These are phyloP conservation scores for Schizopora paradoxa DNA, from an alignment of 1,284 basidiomycete genomes.

Conservation along the genomic window DNA sequence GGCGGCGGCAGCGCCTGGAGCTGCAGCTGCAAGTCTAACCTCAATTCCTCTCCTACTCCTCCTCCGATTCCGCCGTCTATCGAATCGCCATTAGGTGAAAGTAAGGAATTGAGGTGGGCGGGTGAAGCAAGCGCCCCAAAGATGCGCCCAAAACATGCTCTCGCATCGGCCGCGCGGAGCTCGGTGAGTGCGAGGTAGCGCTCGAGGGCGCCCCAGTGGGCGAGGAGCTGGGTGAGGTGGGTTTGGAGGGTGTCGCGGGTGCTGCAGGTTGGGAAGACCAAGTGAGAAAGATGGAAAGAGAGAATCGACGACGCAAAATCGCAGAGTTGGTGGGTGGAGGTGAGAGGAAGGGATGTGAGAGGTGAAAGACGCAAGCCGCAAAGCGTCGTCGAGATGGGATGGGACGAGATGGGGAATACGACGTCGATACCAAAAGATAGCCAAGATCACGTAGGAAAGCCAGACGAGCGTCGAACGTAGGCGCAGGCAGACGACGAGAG, in stretches of 20 bases:
- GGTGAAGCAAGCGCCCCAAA: slow-evolving; percentile 34
- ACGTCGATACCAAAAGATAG: too few relatives aligned
- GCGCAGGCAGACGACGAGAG: too few relatives aligned
- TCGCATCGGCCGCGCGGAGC: slow-evolving; percentile 42
- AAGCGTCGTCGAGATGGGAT: too few relatives aligned
- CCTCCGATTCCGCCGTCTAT: too few relatives aligned
- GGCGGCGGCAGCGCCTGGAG: too few relatives aligned
- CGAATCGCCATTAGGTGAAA: too few relatives aligned
- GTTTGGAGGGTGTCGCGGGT: slow-evolving; percentile 54
- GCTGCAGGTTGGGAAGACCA: slow-evolving; percentile 9
- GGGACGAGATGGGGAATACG: too few relatives aligned
- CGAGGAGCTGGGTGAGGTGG: slow-evolving; percentile 41
- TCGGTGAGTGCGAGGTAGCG: slow-evolving; percentile 44
- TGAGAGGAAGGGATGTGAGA: background rate
- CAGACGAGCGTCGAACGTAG: too few relatives aligned
- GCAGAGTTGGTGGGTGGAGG: background rate
- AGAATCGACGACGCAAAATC: background rate
- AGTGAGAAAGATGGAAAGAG: background rate
- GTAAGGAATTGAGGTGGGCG: slow-evolving; percentile 23
- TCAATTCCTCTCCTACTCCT: too few relatives aligned
- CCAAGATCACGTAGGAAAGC: too few relatives aligned
- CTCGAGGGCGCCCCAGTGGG: slow-evolving; percentile 51
- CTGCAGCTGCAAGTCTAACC: too few relatives aligned
- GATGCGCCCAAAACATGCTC: slow-evolving; percentile 43
- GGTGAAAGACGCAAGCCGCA: too few relatives aligned